Evolutionary conservation across 768 basidiomycete species (phyloP).

Genomic region (Mycena capillaripes): DNA sequence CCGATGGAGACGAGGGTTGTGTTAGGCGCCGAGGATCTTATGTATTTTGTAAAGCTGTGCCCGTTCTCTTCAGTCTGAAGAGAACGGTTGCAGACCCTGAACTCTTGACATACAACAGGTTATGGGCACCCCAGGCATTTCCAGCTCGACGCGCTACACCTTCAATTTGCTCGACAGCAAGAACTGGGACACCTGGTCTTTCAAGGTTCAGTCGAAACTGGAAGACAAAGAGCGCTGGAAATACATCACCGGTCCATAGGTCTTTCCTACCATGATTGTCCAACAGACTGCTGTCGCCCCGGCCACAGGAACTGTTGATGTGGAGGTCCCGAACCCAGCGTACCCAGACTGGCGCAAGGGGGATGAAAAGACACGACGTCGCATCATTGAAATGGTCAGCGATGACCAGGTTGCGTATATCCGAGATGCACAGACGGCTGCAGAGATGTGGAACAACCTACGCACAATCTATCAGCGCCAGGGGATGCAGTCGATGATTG

Average conservation of each 20-base stretch:
- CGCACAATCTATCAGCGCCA: background rate
- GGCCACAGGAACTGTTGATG: background rate
- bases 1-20: too few relatives aligned
- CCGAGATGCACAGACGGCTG: background rate
- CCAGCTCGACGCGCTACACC: too few relatives aligned
- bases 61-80: too few relatives aligned
- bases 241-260: background rate
- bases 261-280: background rate
- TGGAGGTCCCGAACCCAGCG: background rate
- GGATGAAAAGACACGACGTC: background rate
- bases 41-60: too few relatives aligned
- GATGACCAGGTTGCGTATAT: constrained; percentile 11
- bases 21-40: too few relatives aligned
- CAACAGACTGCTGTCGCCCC: background rate
- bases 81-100: too few relatives aligned
- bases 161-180: too few relatives aligned
- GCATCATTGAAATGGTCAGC: background rate
- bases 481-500: constrained; percentile 15
- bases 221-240: background rate
- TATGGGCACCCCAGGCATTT: too few relatives aligned
- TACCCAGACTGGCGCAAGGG: background rate
- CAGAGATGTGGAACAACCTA: constrained; percentile 13
- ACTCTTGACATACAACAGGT: too few relatives aligned
- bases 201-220: too few relatives aligned
- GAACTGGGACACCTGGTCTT: too few relatives aligned